A percentile compares a stretch with the other conserved stretches of the same genome.
Evolutionary conservation across 176 grass and related monocot genomes (phyloP).

Genomic region (Tuctoria greenei): DNA sequence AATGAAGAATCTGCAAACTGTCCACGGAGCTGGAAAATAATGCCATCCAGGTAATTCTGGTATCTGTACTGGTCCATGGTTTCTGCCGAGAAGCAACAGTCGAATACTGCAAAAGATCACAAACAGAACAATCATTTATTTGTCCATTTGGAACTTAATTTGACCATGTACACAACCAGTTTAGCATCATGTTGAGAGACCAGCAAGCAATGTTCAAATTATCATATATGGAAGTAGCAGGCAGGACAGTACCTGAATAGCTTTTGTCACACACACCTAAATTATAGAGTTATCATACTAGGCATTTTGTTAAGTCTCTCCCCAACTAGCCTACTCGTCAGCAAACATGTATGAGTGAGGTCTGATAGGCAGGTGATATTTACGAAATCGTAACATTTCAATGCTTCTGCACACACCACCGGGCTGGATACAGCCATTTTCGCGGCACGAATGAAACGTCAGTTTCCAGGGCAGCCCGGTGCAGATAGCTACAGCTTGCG

Average conservation of each 20-base stretch:
- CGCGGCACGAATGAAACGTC: no score
- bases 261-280: background rate
- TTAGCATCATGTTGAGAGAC: background rate
- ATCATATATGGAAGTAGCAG: background rate
- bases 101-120: constrained; percentile 66
- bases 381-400: background rate
- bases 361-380: background rate
- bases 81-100: constrained; percentile 88
- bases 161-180: background rate
- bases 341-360: background rate
- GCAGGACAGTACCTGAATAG: background rate
- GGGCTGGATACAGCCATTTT: background rate
- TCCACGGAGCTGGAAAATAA: constrained; percentile 67
- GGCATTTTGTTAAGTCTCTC: background rate
- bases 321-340: background rate
- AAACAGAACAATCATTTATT: constrained; percentile 16
- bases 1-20: constrained; percentile 70
- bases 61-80: constrained; percentile 72
- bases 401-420: no score
- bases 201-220: background rate
- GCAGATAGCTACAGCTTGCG: no score
- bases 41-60: constrained; percentile 64
- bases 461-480: no score
- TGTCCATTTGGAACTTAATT: background rate
- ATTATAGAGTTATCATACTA: background rate